phyloP scores from a whole-genome alignment of 164 flowering plant species.

The Nelumbo lutea region DNA sequence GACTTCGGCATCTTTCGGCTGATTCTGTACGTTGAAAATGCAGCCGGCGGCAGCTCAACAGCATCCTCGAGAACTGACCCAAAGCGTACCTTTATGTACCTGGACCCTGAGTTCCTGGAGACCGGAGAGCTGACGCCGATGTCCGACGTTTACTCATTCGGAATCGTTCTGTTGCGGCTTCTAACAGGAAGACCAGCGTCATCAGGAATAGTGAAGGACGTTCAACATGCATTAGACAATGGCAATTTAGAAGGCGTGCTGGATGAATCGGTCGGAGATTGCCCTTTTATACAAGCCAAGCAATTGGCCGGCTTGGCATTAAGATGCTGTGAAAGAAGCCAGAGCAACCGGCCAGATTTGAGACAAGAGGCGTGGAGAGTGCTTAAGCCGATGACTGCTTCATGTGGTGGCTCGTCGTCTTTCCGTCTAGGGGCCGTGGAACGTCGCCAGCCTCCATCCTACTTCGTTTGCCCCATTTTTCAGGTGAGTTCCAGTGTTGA shows the following conservation, averaged over 20 bases:
- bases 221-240: conserved; percentile 43
- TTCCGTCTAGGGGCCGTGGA: conserved; percentile 16
- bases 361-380: conserved; percentile 35
- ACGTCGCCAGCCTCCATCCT: conserved; percentile 9
- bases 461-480: conserved; percentile 42
- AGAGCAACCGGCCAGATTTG: conserved; percentile 39
- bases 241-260: conserved; percentile 31
- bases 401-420: conserved; percentile 18
- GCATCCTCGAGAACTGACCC: too few species aligned
- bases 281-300: conserved; percentile 46
- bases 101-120: conserved; percentile 41
- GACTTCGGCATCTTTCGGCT: too few species aligned
- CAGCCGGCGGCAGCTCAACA: too few species aligned
- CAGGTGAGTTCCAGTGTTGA: conserved; percentile 65
- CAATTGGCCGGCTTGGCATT: conserved; percentile 43
- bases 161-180: conserved; percentile 44
- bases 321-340: conserved; percentile 39
- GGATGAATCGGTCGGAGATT: conserved; percentile 58
- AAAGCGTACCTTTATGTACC: conserved; percentile 14
- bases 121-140: conserved; percentile 36
- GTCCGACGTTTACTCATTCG: conserved; percentile 67
- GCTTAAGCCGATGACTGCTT: conserved; percentile 34
- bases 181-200: conserved; percentile 41
- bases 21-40: too few species aligned
- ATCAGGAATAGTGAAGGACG: conserved; percentile 29